Percentiles rank a stretch among this genome's conserved stretches.
Conservation (phyloP, 2,329 filamentous ascomycete species). For the Magnaporthiopsis incrustans region DNA sequence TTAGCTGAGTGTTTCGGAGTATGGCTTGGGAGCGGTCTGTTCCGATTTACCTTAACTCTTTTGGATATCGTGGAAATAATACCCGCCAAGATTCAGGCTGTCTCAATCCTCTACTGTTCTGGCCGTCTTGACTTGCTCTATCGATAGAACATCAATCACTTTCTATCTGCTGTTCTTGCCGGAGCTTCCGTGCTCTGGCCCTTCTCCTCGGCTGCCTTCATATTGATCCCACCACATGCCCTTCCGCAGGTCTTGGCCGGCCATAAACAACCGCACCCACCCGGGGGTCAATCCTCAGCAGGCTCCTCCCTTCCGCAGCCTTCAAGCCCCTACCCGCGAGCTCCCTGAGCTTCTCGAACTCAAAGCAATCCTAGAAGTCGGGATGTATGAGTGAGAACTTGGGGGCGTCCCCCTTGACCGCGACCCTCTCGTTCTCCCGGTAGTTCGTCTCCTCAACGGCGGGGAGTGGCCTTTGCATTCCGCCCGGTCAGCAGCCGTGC, state of each 20-base stretch:
- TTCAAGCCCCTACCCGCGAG: neutral
- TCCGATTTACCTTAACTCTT: no score
- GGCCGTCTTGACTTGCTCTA: neutral
- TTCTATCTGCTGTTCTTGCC: no score
- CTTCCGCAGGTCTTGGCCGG: conserved; percentile 12
- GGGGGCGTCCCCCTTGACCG: neutral
- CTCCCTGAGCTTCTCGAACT: conserved; percentile 5
- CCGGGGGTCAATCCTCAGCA: conserved; percentile 4
- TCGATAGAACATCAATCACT: neutral
- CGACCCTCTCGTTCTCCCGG: conserved; percentile 39
- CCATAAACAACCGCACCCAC: conserved; percentile 11
- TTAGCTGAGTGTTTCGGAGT: no score
- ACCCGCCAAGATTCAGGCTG: no score
- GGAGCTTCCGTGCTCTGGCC: no score
- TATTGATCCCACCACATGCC: conserved; percentile 10
- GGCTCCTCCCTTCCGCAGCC: conserved; percentile 2
- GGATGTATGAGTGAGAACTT: conserved; percentile 1
- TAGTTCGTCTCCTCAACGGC: conserved; percentile 34
- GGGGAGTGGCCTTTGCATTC: conserved; percentile 34
- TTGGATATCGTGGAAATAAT: no score
- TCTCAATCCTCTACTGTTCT: no score
- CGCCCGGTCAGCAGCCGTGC: conserved; percentile 50
- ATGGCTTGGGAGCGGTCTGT: no score
- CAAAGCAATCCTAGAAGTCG: conserved; percentile 4
- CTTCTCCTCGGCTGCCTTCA: neutral